phyloP scores from a whole-genome alignment of 2,329 filamentous ascomycete genomes.

The Claviceps humidiphila region DNA sequence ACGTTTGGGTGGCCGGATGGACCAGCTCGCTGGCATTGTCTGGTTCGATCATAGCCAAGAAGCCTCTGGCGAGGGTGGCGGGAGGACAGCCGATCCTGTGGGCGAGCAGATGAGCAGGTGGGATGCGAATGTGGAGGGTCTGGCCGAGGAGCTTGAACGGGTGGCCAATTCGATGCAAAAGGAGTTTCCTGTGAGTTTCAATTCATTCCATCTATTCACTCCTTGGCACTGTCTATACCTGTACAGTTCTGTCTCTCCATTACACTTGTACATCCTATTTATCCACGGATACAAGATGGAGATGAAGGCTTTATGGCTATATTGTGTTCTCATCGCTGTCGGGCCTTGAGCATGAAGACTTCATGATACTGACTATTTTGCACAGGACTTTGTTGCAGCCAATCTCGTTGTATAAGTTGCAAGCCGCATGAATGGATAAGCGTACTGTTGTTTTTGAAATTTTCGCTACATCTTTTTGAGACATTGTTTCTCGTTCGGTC shows the following conservation, averaged over 20 bases:
- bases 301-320: too few species aligned
- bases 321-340: too few species aligned
- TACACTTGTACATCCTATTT: too few species aligned
- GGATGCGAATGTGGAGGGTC: conserved; percentile 75
- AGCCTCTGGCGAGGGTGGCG: conserved; percentile 53
- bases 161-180: conserved; percentile 70
- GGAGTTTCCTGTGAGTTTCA: conserved; percentile 52
- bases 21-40: conserved; percentile 82
- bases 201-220: background rate
- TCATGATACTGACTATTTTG: background rate
- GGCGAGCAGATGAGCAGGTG: conserved; percentile 68
- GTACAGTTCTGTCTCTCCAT: background rate
- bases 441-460: too few species aligned
- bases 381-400: conserved; percentile 41
- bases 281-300: too few species aligned
- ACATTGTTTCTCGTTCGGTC: too few species aligned
- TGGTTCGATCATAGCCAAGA: conserved; percentile 72
- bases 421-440: background rate
- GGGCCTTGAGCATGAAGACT: background rate
- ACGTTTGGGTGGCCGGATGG: conserved; percentile 73
- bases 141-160: conserved; percentile 83
- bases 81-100: conserved; percentile 48
- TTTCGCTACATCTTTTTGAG: too few species aligned
- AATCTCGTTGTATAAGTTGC: conserved; percentile 31
- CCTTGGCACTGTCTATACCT: background rate